These are phyloP conservation scores for Vitis amurensis DNA, from an alignment of 164 flowering plant species.

Conservation along the genomic window DNA sequence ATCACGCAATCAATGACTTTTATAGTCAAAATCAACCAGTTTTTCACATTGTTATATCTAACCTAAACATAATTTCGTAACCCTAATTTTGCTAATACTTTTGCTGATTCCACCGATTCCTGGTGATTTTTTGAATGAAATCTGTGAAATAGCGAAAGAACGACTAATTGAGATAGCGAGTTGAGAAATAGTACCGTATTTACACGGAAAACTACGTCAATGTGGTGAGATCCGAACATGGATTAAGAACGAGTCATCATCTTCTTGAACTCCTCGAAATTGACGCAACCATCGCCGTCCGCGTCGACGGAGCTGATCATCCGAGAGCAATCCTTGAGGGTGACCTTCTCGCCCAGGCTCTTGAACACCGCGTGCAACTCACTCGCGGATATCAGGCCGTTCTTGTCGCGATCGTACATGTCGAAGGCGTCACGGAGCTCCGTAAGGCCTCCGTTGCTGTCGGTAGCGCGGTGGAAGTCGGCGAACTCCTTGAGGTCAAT, in stretches of 20 bases:
- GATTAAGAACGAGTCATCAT: conserved; percentile 39
- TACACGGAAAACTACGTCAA: too few relatives aligned
- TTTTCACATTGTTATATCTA: too few relatives aligned
- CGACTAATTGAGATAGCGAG: too few relatives aligned
- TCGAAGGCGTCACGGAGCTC: conserved; percentile 41
- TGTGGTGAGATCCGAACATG: too few relatives aligned
- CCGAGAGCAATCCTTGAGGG: conserved; percentile 26
- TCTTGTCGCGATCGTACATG: conserved; percentile 40
- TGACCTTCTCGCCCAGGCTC: conserved; percentile 28
- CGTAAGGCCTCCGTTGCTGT: conserved; percentile 8
- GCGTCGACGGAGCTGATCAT: conserved; percentile 35
- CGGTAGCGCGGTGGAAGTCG: conserved; percentile 26
- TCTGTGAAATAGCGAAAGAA: too few relatives aligned
- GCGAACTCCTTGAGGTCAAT: conserved; percentile 52
- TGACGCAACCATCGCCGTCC: conserved; percentile 41
- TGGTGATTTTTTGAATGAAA: too few relatives aligned
- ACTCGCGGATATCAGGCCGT: conserved; percentile 35
- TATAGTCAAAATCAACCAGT: too few relatives aligned
- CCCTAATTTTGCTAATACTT: too few relatives aligned
- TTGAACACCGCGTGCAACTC: conserved; percentile 34
- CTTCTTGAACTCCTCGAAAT: conserved; percentile 52
- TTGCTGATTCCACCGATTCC: too few relatives aligned
- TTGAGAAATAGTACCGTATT: too few relatives aligned
- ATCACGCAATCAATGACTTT: too few relatives aligned
- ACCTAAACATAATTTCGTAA: too few relatives aligned